Base-by-base conservation (phyloP, 1,284 basidiomycete species). In the Boletellus sp. region DNA sequence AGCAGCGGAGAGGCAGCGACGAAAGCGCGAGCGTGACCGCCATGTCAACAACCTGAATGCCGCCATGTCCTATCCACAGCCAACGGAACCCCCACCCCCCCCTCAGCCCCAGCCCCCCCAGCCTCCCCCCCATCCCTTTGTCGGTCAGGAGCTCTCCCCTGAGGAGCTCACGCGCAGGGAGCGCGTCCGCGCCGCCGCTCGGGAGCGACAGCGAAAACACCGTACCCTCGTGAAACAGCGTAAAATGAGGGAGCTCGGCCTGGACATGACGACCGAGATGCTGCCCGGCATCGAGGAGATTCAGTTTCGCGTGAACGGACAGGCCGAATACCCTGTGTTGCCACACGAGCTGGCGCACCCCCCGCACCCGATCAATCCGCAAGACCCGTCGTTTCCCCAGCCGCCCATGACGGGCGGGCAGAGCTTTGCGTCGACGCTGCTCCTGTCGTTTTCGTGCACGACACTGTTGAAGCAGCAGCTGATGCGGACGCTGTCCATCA, bases 181-280 rank as follows among this genome's bases (percentile, higher is more conserved):
- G 50, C 72, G 80, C 47, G 78, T 88, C 40, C 76, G 85, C 13
- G 76, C 80, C 2, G 80, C 84, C 1, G 87, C 87, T 5, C 70
- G 87, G 30, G 85, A 89, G 57, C 71, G 87, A 44, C 87, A 90
- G 58, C 70, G 86, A 43, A 90, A 89, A 56, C 87, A 90, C 62
- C 82, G 87, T 30, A 76, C 73, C 48, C 70, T 85, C 33, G 80
- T 88, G 41, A 88, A 88, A 66, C 80, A 84, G 60, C 74, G 79
- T 53, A 87, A 88, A 61, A 77, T 87, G 76, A 75, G 80, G 49
- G 85, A 85, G 53, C 73, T 87, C n/a, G 86, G 82, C 8, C 64
- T 86, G 42, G 83, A 87, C 58, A 84, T 85, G 79, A 80, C 80
- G 45, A 79, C 79, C 69, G 82, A 84, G 52, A 72, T 82, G 58